A percentile compares a stretch with the other conserved stretches of the same genome.
Evolutionary conservation across 805 yeast genomes (phyloP).

Genomic region (Candida incommunis): DNA sequence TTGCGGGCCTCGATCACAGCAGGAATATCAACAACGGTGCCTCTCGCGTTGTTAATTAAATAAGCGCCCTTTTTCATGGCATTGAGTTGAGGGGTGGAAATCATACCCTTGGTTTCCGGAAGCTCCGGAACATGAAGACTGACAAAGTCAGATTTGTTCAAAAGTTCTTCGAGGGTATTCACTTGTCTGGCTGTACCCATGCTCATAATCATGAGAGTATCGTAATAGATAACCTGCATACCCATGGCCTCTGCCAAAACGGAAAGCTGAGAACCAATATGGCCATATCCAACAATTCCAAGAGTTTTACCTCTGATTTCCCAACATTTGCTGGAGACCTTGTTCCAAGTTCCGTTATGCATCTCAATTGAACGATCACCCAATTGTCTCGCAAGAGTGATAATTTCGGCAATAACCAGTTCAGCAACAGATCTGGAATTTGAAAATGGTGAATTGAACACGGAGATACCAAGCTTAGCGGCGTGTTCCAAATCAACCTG

Average conservation of each 20-base stretch:
- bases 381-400: conserved; percentile 86
- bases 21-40: conserved; percentile 93
- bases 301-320: conserved; percentile 97
- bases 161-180: conserved; percentile 65
- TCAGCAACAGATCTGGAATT: conserved; percentile 98
- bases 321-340: conserved; percentile 91
- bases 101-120: conserved; percentile 79
- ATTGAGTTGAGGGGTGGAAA: conserved; percentile 80
- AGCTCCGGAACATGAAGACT: conserved; percentile 92
- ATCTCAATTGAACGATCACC: conserved; percentile 94
- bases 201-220: conserved; percentile 84
- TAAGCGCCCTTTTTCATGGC: conserved; percentile 96
- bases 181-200: conserved; percentile 96
- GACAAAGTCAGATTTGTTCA: conserved; percentile 73
- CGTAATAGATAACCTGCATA: conserved; percentile 90
- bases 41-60: conserved; percentile 91
- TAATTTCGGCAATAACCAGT: conserved; percentile 88
- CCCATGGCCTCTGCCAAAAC: conserved; percentile 97
- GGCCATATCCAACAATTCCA: conserved; percentile 96
- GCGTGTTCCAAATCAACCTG: conserved; percentile 91
- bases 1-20: conserved; percentile 86
- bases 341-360: conserved; percentile 97
- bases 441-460: conserved; percentile 96
- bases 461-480: conserved; percentile 86
- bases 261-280: conserved; percentile 92